A percentile compares a stretch with the other conserved stretches of the same genome.
Evolutionary conservation across 2,329 filamentous ascomycete genomes (phyloP).

Genomic region (Pseudocercospora musae): DNA sequence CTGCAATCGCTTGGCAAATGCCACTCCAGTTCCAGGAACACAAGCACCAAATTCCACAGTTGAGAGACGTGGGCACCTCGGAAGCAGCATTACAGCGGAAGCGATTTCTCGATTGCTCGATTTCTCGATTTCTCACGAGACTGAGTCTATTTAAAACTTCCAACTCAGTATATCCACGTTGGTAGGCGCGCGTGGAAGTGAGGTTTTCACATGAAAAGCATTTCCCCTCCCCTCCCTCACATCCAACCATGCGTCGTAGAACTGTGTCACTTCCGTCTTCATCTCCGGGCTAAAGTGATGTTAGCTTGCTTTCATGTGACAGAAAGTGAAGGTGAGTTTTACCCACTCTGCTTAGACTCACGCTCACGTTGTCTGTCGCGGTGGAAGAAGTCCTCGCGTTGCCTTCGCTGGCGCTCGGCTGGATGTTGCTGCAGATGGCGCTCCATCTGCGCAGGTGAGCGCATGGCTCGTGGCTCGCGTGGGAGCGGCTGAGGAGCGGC

Average conservation of each 20-base stretch:
- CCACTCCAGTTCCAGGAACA: neutral
- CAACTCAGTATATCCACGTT: neutral
- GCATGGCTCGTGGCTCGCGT: neutral
- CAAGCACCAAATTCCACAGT: neutral
- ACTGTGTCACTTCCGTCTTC: neutral
- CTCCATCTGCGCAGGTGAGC: neutral
- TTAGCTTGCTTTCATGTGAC: neutral
- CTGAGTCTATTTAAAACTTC: neutral
- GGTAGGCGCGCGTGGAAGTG: neutral
- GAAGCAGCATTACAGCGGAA: neutral
- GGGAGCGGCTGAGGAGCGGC: neutral
- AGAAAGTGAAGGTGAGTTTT: neutral
- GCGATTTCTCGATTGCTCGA: neutral
- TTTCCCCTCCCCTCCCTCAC: neutral
- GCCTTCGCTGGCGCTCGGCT: neutral
- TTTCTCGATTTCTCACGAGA: neutral
- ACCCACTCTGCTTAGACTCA: slow-evolving; percentile 2
- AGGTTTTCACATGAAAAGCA: neutral
- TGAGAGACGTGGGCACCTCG: neutral
- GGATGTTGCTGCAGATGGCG: neutral
- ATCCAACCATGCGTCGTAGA: neutral
- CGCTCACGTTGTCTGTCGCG: neutral
- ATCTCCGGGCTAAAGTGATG: neutral
- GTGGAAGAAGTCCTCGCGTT: neutral
- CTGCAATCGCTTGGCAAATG: neutral